Conservation (phyloP, 2,329 filamentous ascomycete species). For the Exophiala mesophila region DNA sequence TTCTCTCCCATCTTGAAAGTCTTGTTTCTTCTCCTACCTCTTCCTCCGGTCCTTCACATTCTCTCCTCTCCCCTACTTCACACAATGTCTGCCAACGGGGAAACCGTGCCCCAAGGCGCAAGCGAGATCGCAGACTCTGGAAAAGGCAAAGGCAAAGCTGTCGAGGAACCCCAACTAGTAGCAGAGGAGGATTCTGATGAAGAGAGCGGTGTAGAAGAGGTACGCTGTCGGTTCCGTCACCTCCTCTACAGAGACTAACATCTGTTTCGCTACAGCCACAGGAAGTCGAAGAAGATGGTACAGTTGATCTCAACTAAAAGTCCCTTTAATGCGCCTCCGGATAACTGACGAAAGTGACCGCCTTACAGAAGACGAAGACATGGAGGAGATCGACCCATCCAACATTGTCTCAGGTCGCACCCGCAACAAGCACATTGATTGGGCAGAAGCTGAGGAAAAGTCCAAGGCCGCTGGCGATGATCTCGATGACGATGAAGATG, state of each 20-base stretch:
- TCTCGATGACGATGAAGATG: constrained; percentile 57
- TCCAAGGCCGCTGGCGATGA: constrained; percentile 72
- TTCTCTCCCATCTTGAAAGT: no score
- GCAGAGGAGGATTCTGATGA: constrained; percentile 68
- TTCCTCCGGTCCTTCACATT: no score
- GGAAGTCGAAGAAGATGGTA: constrained; percentile 21
- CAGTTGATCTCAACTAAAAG: not conserved
- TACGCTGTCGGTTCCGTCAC: constrained; percentile 1
- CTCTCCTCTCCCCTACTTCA: constrained; percentile 2
- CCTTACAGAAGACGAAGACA: constrained; percentile 64
- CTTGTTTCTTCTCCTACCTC: no score
- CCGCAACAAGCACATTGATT: constrained; percentile 88
- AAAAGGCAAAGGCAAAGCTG: constrained; percentile 87
- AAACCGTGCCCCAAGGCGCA: constrained; percentile 18
- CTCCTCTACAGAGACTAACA: constrained; percentile 5
- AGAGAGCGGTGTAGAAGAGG: constrained; percentile 60
- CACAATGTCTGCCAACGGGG: constrained; percentile 26
- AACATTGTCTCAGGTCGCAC: constrained; percentile 92
- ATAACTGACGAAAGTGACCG: not conserved
- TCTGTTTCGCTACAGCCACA: constrained; percentile 10
- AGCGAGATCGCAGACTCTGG: constrained; percentile 31
- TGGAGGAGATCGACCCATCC: constrained; percentile 83
- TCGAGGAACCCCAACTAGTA: constrained; percentile 51
- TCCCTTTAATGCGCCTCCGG: not conserved
- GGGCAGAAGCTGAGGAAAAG: constrained; percentile 80